phyloP scores from a whole-genome alignment of 2,329 filamentous ascomycete species.

The Penicillium sp. region DNA sequence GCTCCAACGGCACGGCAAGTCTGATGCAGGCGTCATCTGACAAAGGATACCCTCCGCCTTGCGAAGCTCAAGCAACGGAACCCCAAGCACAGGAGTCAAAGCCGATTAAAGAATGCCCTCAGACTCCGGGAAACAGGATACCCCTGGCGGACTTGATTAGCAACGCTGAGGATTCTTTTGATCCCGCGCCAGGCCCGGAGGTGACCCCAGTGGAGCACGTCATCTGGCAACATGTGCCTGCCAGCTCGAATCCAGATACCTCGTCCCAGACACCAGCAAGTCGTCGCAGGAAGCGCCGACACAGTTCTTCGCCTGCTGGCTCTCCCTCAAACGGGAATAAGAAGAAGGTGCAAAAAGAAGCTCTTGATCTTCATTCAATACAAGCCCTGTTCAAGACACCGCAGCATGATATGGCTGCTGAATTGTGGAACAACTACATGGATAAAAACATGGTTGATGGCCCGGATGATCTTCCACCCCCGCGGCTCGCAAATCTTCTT shows the following conservation, averaged over 20 bases:
- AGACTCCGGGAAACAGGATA: slow-evolving; percentile 58
- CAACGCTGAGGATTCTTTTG: slow-evolving; percentile 57
- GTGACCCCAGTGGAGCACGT: slow-evolving; percentile 61
- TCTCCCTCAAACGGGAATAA: slow-evolving; percentile 57
- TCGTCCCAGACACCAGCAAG: slow-evolving; percentile 49
- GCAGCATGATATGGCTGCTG: slow-evolving; percentile 68
- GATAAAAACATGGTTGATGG: slow-evolving; percentile 49
- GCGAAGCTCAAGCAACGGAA: slow-evolving; percentile 15
- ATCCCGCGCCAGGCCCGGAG: slow-evolving; percentile 47
- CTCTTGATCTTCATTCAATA: slow-evolving; percentile 59
- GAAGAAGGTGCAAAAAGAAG: slow-evolving; percentile 37
- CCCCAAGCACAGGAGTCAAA: slow-evolving; percentile 26
- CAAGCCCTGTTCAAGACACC: slow-evolving; percentile 63
- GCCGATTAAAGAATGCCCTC: slow-evolving; percentile 46
- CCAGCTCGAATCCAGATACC: slow-evolving; percentile 43
- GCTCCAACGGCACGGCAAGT: slow-evolving; percentile 35
- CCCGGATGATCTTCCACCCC: slow-evolving; percentile 51
- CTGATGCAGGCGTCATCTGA: slow-evolving; percentile 19
- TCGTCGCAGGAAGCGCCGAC: slow-evolving; percentile 62
- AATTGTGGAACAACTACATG: slow-evolving; percentile 75
- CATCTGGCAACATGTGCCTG: slow-evolving; percentile 54
- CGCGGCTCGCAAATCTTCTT: slow-evolving; percentile 63
- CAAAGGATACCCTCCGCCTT: slow-evolving; percentile 18
- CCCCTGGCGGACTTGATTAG: slow-evolving; percentile 61
- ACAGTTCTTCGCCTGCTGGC: slow-evolving; percentile 70